Evolutionary conservation across 148 eudicot species (phyloP).

Genomic region (Camellia japonica): DNA sequence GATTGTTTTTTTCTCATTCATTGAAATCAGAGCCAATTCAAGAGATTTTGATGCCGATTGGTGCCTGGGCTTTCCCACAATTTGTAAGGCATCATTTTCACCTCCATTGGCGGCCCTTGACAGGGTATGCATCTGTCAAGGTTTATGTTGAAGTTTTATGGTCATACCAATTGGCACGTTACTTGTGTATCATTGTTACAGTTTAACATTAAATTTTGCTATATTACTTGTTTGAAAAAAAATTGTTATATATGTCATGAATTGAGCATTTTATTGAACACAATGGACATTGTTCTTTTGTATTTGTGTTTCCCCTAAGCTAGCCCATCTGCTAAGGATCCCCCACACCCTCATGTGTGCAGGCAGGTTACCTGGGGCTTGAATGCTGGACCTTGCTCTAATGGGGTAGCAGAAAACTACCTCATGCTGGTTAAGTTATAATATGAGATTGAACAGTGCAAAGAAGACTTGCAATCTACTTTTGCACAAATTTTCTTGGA

Average conservation of each 20-base stretch:
- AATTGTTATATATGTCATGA: not conserved
- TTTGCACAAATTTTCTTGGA: not conserved
- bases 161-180: constrained; percentile 5
- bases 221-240: not conserved
- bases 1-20: constrained; percentile 14
- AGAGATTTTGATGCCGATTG: constrained; percentile 15
- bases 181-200: not conserved
- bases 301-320: not conserved
- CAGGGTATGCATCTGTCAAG: constrained; percentile 15
- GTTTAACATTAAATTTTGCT: constrained; percentile 8
- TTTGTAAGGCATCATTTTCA: constrained; percentile 6
- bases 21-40: not conserved
- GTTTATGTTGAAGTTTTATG: constrained; percentile 2
- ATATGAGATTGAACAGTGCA: not conserved
- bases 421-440: not conserved
- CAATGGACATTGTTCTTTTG: not conserved
- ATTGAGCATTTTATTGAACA: not conserved
- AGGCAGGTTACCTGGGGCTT: not conserved
- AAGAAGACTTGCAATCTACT: not conserved
- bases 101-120: constrained; percentile 20
- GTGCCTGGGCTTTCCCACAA: constrained; percentile 10
- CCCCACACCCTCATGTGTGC: not conserved
- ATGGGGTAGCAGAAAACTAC: not conserved
- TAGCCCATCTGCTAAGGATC: not conserved
- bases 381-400: not conserved